Evolutionary conservation across 2,329 filamentous ascomycete genomes (phyloP).

Genomic region (Aspergillus costaricaensis): DNA sequence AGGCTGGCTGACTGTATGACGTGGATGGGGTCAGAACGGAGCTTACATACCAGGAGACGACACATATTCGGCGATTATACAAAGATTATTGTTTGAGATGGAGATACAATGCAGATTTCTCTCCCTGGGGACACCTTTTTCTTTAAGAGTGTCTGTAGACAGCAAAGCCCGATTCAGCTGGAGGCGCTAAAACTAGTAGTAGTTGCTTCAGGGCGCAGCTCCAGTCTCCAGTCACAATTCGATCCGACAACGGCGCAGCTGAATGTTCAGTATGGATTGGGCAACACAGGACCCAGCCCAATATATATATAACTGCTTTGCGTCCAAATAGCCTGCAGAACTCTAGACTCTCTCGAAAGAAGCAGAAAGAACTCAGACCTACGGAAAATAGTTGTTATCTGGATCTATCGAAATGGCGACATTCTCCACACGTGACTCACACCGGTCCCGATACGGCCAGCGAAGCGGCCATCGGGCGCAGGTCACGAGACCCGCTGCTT

Average conservation of each 20-base stretch:
- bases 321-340: background rate
- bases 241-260: conserved; percentile 7
- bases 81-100: background rate
- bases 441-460: conserved; percentile 25
- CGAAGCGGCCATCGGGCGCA: conserved; percentile 35
- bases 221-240: background rate
- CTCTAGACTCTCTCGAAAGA: background rate
- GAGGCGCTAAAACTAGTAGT: background rate
- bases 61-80: conserved; percentile 49
- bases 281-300: background rate
- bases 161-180: too few relatives aligned
- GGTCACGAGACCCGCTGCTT: conserved; percentile 30
- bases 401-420: conserved; percentile 3
- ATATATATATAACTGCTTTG: background rate
- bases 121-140: background rate
- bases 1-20: conserved; percentile 1
- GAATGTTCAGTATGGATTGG: background rate
- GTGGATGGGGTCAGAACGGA: background rate
- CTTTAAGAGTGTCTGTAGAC: too few relatives aligned
- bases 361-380: background rate
- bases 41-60: conserved; percentile 56
- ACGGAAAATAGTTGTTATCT: background rate
- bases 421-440: conserved; percentile 35
- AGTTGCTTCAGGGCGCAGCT: background rate
- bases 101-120: background rate